Evolutionary conservation across 257 asterid species (phyloP).

Genomic region (Ilex asprella): DNA sequence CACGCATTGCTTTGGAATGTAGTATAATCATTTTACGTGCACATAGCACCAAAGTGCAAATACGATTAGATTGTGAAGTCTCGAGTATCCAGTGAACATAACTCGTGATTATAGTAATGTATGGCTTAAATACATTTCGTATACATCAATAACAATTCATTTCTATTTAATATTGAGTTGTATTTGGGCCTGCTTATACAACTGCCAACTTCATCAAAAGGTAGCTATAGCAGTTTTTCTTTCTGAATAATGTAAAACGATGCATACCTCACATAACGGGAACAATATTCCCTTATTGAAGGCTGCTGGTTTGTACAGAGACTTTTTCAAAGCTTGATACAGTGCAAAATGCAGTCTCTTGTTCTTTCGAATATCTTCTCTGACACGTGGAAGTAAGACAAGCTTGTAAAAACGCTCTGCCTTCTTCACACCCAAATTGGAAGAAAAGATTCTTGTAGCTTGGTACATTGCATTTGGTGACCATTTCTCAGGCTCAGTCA

Average conservation of each 20-base stretch:
- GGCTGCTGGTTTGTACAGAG: constrained; percentile 87
- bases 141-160: no score
- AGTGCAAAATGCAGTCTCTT: constrained; percentile 82
- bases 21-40: no score
- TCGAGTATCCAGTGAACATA: no score
- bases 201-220: no score
- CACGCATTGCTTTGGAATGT: no score
- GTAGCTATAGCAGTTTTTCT: not conserved
- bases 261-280: constrained; percentile 74
- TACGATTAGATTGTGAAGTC: no score
- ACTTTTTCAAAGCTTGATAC: constrained; percentile 77
- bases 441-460: constrained; percentile 91
- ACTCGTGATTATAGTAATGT: no score
- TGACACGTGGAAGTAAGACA: constrained; percentile 87
- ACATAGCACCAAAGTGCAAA: no score
- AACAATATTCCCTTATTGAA: constrained; percentile 83
- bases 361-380: constrained; percentile 80
- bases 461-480: constrained; percentile 87
- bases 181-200: no score
- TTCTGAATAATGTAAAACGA: constrained; percentile 2
- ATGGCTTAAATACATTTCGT: no score
- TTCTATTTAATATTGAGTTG: no score
- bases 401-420: constrained; percentile 79
- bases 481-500: constrained; percentile 94
- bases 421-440: constrained; percentile 79